Percentiles rank a stretch among this genome's conserved stretches.
These are phyloP conservation scores for Botrytis tulipae DNA, from an alignment of 2,329 filamentous ascomycete genomes.

Conservation along the genomic window DNA sequence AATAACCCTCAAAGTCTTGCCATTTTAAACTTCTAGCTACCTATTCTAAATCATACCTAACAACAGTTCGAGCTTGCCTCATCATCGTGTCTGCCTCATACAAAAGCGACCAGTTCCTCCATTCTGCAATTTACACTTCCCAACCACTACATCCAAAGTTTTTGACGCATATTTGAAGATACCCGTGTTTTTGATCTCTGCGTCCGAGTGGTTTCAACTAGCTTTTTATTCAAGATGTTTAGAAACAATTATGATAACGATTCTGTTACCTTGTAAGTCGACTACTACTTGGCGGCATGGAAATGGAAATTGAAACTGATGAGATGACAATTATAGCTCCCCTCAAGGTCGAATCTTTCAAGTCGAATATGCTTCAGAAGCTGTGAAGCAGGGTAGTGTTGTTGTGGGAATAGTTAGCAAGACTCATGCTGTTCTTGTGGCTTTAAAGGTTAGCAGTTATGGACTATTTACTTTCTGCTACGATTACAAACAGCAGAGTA, in stretches of 20 bases:
- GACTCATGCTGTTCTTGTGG: constrained; percentile 93
- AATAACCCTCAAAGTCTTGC: background rate
- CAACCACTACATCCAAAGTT: constrained; percentile 17
- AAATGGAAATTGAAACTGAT: constrained; percentile 29
- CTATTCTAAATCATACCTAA: constrained; percentile 19
- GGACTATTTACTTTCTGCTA: background rate
- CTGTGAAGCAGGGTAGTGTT: constrained; percentile 97
- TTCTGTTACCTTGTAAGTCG: constrained; percentile 94
- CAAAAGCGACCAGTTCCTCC: constrained; percentile 9
- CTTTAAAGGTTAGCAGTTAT: constrained; percentile 73
- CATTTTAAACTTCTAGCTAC: background rate
- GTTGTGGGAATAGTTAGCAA: constrained; percentile 97
- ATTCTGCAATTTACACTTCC: constrained; percentile 6
- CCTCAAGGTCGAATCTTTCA: constrained; percentile 99
- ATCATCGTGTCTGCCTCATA: constrained; percentile 37
- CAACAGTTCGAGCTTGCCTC: constrained; percentile 35
- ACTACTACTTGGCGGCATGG: constrained; percentile 19
- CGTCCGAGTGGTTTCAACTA: constrained; percentile 5
- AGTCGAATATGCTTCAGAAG: constrained; percentile 98
- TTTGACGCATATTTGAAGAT: constrained; percentile 18
- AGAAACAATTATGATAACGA: constrained; percentile 99
- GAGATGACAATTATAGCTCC: constrained; percentile 60
- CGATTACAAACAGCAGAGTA: background rate
- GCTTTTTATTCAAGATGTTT: constrained; percentile 69
- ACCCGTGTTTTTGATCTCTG: constrained; percentile 10